Evolutionary conservation across 2,329 filamentous ascomycete genomes (phyloP), one percentile per base, ranked within the genome.

Genomic region (Ascochyta koolunga): DNA sequence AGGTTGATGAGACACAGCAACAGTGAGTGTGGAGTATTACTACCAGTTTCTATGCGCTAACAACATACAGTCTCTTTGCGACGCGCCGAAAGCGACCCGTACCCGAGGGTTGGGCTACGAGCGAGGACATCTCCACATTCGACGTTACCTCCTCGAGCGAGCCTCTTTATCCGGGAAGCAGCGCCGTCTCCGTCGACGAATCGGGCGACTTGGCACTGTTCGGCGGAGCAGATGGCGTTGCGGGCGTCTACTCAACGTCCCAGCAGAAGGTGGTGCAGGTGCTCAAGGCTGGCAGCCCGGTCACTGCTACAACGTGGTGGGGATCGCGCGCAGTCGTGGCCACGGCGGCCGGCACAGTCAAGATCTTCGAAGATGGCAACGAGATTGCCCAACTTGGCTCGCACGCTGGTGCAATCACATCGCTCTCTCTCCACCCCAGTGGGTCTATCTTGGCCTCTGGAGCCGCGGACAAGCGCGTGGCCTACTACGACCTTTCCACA

Each of bases 381-480:
- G 87, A 92, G 74, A 77, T 87, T 36, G 87, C 86, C 3, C 85
- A 86, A 38, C 86, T 96, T 64, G 81, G 83, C n/a, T 87, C 90
- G 46, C 95, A 99, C 74, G 89, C 92, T 19, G 93, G 93, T 4
- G 82, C 90, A 51, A 89, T 87, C 1, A 95, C 88, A 8, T 88
- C 85, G 5, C 76, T 99, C 52, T 86, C 91, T 31, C 71, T 93
- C 7, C 95, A 99, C 73, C 91, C 95, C 1, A 89, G 89, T 61
- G 90, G 89, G 33, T 85, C 89, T 47, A 86, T 99, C 51, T 74
- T 97, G 40, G 93, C 90, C 2, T 96, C 93, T 0, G 89, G 95
- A 29, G 93, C 93, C 42, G 84, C 86, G 1, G 95, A 99, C 74
- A 97, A 96, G 84, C 93, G 89, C 74, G 92, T 96, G 69, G 86